phyloP scores from a whole-genome alignment of 139 green algal genomes.

The Dunaliella primolecta region DNA sequence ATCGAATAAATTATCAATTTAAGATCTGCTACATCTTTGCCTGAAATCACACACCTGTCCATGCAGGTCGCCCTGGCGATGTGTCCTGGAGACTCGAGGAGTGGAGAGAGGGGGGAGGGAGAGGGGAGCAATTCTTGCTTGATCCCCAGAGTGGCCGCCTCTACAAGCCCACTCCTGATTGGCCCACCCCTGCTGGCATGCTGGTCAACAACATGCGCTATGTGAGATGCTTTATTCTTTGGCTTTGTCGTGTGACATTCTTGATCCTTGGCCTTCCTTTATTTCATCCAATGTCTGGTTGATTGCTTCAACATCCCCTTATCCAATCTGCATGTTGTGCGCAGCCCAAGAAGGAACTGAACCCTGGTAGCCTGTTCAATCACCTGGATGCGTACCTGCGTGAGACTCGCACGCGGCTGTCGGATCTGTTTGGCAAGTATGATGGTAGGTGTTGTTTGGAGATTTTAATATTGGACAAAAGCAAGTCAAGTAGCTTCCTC shows the following conservation, averaged over 20 bases:
- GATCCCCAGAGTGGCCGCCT: slow-evolving; percentile 14
- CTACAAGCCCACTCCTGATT: slow-evolving; percentile 12
- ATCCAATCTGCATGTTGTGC: background rate
- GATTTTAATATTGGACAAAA: background rate
- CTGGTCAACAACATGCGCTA: background rate
- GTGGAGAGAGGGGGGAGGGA: too few species aligned
- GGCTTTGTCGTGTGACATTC: too few species aligned
- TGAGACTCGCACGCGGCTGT: slow-evolving; percentile 6
- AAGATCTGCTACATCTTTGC: too few species aligned
- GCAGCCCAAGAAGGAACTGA: slow-evolving; percentile 6
- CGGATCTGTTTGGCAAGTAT: slow-evolving; percentile 24
- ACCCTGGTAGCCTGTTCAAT: slow-evolving; percentile 21
- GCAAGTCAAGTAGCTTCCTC: background rate
- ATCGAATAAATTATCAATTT: too few species aligned
- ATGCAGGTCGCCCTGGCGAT: too few species aligned
- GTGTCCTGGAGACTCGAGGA: too few species aligned
- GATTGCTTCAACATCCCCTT: background rate
- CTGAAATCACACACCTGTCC: too few species aligned
- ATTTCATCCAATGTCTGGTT: background rate
- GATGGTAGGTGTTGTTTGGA: slow-evolving; percentile 4
- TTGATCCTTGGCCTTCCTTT: too few species aligned
- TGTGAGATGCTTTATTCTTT: background rate
- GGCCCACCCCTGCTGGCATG: slow-evolving; percentile 25
- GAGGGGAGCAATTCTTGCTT: slow-evolving; percentile 15
- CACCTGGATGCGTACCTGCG: slow-evolving; percentile 23